Evolutionary conservation across 495 filamentous ascomycete genomes (phyloP), one percentile per base, ranked within the genome.

Genomic region (Paragyromitra xinjiangensis): DNA sequence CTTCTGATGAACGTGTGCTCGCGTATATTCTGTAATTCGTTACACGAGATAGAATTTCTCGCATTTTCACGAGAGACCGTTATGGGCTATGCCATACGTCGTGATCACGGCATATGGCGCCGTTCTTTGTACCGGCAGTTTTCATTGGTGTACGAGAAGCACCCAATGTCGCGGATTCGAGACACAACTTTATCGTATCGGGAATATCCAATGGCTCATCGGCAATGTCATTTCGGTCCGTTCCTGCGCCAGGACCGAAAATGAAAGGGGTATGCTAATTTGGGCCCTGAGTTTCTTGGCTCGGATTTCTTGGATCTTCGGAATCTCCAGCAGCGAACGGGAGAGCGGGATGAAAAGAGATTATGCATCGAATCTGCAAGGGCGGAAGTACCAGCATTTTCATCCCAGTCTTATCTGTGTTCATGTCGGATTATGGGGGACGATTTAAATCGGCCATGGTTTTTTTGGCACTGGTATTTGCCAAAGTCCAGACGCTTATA

Each of bases 251-350:
- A 63, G 51, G 24, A 26, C 40, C 26, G 53, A 55, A 77, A 66
- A 77, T 77, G 74, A 77, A 77, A 77, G 74, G 74, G 74, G 74
- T 61, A 77, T 61, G 50, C 74, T 73, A 73, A 77, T 73, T 77
- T 73, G 61, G 58, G 69, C 71, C 71, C 64, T 59, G 40, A 16
- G n/a, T 62, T 14, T 45, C 39, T 65, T 48, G 12, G 42, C 51
- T 58, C 69, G 29, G 71, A 55, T 69, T 42, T 53, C 51, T 58
- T 74, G 29, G 71, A 55, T 69, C 53, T 53, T 69, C 24, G 50
- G 71, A 73, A 48, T 26, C 6, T 19, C 40, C 40, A 58, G 12
- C 58, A 62, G 34, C 65, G n/a, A 68, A 40, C 65, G 67, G 50
- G 61, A 64, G 14, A 42, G 70, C 50, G 61, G 73, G 73, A 64